Percentiles rank a stretch among this genome's conserved stretches.
These are phyloP conservation scores for Geotrichum cucujoidarum DNA, from an alignment of 1,139 yeast genomes.

Conservation along the genomic window DNA sequence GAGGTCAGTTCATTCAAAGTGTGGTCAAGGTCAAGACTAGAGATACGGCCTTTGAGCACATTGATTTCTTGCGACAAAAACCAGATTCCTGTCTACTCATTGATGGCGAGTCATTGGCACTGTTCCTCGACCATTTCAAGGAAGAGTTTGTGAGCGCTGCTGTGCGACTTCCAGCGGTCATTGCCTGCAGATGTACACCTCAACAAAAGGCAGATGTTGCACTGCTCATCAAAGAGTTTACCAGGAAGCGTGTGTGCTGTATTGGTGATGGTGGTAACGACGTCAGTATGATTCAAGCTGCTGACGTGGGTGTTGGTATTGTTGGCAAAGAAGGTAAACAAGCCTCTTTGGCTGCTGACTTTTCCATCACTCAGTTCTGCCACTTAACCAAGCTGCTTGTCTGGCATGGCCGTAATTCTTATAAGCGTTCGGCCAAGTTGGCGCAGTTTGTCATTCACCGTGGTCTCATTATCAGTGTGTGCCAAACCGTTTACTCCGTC, in stretches of 20 bases:
- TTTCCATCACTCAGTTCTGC: constrained; percentile 87
- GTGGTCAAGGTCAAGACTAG: constrained; percentile 52
- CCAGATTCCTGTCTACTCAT: constrained; percentile 75
- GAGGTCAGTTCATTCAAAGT: constrained; percentile 91
- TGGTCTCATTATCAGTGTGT: constrained; percentile 90
- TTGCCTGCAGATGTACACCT: constrained; percentile 97
- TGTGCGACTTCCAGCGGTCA: constrained; percentile 77
- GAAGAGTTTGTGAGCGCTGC: constrained; percentile 75
- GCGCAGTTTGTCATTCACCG: constrained; percentile 96
- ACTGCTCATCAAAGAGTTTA: constrained; percentile 61
- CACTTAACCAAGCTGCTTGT: constrained; percentile 77
- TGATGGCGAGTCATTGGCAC: constrained; percentile 86
- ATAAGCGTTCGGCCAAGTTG: constrained; percentile 88
- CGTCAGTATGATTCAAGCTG: constrained; percentile 97
- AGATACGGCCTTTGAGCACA: constrained; percentile 55
- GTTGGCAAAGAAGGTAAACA: constrained; percentile 98
- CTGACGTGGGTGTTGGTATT: constrained; percentile 98
- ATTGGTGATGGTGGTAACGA: constrained; percentile 99
- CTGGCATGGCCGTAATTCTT: constrained; percentile 98
- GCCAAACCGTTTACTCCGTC: constrained; percentile 89
- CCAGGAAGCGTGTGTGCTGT: constrained; percentile 90
- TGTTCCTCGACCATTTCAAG: constrained; percentile 57
- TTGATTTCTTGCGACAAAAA: constrained; percentile 65
- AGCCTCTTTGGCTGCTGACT: constrained; percentile 96
- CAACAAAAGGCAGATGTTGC: constrained; percentile 98